Conservation (phyloP, 306 rosid genomes). For the Carpinus fangiana region DNA sequence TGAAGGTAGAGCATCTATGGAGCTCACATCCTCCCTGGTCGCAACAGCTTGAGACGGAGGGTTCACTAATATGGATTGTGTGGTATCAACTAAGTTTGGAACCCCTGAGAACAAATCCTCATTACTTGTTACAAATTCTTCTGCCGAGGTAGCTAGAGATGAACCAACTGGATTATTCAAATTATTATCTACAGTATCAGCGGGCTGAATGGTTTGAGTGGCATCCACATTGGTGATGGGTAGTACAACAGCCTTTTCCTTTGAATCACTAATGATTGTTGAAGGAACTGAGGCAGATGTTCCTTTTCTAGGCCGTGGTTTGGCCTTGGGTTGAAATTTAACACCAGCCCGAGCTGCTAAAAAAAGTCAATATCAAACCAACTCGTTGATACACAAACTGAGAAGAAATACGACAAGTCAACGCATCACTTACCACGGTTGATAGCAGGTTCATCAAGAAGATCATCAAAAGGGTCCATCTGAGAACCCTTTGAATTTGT, state of each 20-base stretch:
- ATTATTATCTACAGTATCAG: conserved; percentile 18
- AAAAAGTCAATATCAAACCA: conserved; percentile 11
- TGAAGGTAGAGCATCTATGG: conserved; percentile 24
- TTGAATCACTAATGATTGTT: conserved; percentile 30
- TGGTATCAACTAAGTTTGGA: conserved; percentile 19
- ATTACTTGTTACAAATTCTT: conserved; percentile 12
- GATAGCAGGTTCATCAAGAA: conserved; percentile 40
- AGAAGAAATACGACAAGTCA: neutral
- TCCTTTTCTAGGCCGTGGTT: conserved; percentile 48
- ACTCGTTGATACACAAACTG: neutral
- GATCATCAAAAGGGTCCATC: conserved; percentile 70
- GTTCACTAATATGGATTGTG: conserved; percentile 16
- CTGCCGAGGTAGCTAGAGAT: conserved; percentile 7
- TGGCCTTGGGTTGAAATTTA: conserved; percentile 64
- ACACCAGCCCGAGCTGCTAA: conserved; percentile 45
- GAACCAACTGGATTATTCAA: conserved; percentile 31
- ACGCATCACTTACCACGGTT: conserved; percentile 37
- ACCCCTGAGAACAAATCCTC: conserved; percentile 21
- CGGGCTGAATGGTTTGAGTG: neutral
- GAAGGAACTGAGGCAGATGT: conserved; percentile 25
- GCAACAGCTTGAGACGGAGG: conserved; percentile 21
- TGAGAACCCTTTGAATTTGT: conserved; percentile 3
- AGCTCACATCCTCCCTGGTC: neutral
- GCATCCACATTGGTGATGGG: conserved; percentile 23
- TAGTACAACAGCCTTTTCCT: conserved; percentile 25